Evolutionary conservation across 257 asterid genomes (phyloP).

Genomic region (Echium plantagineum): DNA sequence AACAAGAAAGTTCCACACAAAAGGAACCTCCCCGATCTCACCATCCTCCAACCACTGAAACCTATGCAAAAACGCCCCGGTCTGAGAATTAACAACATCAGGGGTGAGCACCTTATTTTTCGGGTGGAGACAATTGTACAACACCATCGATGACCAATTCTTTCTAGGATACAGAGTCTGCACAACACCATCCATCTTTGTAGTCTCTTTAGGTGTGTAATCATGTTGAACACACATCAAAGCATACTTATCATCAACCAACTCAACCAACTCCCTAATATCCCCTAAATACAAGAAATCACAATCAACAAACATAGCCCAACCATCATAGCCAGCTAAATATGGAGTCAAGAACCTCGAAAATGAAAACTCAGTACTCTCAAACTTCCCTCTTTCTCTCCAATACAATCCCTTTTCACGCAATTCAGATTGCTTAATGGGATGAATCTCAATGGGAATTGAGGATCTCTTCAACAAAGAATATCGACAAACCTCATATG

Average conservation of each 20-base stretch:
- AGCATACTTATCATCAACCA: conserved; percentile 58
- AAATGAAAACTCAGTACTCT: conserved; percentile 83
- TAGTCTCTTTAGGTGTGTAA: conserved; percentile 72
- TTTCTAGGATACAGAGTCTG: conserved; percentile 76
- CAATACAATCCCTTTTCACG: conserved; percentile 53
- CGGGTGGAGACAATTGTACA: conserved; percentile 66
- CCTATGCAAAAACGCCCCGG: conserved; percentile 77
- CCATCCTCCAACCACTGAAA: conserved; percentile 67
- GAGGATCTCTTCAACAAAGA: conserved; percentile 59
- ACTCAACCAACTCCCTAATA: conserved; percentile 40
- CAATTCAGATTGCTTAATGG: conserved; percentile 67
- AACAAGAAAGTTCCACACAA: conserved; percentile 79
- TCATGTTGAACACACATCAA: conserved; percentile 83
- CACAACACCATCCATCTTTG: conserved; percentile 84
- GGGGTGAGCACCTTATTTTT: conserved; percentile 55
- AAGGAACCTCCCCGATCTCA: conserved; percentile 75
- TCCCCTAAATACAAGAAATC: conserved; percentile 69
- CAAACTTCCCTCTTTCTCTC: conserved; percentile 72
- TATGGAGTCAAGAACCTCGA: conserved; percentile 66
- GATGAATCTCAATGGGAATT: conserved; percentile 52
- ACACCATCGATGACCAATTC: conserved; percentile 95
- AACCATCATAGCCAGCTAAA: conserved; percentile 47
- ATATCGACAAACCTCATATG: conserved; percentile 66
- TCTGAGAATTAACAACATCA: conserved; percentile 62
- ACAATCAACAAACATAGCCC: conserved; percentile 91